Base-by-base conservation (phyloP, 257 asterid species). In the Jasminum sambac region DNA sequence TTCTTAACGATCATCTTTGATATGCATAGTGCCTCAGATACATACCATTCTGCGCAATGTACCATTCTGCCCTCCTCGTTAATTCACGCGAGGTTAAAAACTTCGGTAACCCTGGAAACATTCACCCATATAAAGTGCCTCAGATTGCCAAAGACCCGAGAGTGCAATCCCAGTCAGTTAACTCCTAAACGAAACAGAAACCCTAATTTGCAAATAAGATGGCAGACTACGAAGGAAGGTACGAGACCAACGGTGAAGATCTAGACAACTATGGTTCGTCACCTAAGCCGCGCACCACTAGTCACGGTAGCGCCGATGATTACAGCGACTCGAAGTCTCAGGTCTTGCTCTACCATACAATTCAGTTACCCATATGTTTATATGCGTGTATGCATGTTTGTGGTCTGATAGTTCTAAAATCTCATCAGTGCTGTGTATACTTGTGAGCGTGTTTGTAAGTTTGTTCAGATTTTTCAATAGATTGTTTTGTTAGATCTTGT, bases 291-390 rank as follows among this genome's bases (percentile, higher is more conserved):
- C 78, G 81, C 50, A 46, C 69, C 62, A 77, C 65, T n/a, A 72
- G 67, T 68, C 61, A 66, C 52, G 76, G 73, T 9, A 78, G 76
- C 30, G 74, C 34, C 60, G 87, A 80, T 16, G 79, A 80, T 61
- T 71, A 66, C 69, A 79, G 70, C 75, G 87, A 83, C 73, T 72
- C 85, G 40, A 77, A 80, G 77, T 78, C 87, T 70, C 87, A 80
- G 76, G 87, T 80, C 48, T 41, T 37, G 11, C 12, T 43, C 6
- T 9, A 21, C 1, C 34, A 21, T 50, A 11, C 16, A 41, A 42
- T 11, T 63, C 16, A 41, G 42, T 11, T 63, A 60, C 39, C 38
- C 17, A 12, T 13, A 11, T 55, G 24, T 7, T 19, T 2, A 19
- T 50, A 50, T 9, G 62, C 4, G 62, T 55, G 34, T 21, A 3